phyloP scores from a whole-genome alignment of 805 yeast genomes.

The Cyberlindnera xishuangbannaensis region DNA sequence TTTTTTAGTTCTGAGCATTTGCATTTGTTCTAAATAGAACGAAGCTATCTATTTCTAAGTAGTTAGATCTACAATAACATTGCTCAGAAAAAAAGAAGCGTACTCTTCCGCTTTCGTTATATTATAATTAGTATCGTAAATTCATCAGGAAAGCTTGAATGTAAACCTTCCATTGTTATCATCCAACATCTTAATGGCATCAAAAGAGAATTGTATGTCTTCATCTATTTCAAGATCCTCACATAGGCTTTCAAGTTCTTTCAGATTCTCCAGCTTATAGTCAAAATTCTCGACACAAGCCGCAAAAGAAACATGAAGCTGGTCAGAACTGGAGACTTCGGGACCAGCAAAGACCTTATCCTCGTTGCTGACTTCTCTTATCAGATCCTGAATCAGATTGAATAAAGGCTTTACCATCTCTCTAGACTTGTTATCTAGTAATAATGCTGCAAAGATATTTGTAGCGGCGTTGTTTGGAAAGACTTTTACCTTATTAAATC shows the following conservation, averaged over 20 bases:
- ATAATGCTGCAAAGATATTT: slow-evolving; percentile 5
- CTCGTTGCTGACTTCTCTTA: slow-evolving; percentile 1
- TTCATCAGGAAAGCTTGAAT: slow-evolving; percentile 1
- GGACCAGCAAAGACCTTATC: slow-evolving; percentile 5
- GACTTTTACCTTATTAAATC: slow-evolving; percentile 7
- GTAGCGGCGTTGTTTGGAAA: slow-evolving; percentile 8
- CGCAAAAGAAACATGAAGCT: slow-evolving; percentile 16
- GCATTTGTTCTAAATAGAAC: too few species aligned
- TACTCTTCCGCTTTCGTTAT: too few species aligned
- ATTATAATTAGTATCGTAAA: too few species aligned
- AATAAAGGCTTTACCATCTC: slow-evolving; percentile 6
- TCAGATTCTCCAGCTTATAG: slow-evolving; percentile 5
- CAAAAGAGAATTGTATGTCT: slow-evolving; percentile 8
- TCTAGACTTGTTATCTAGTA: slow-evolving; percentile 6
- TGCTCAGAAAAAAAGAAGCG: too few species aligned
- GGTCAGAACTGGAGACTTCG: slow-evolving; percentile 1
- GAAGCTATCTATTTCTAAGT: too few species aligned
- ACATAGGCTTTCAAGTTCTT: slow-evolving; percentile 7
- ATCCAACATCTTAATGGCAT: slow-evolving; percentile 11
- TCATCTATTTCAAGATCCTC: slow-evolving; percentile 9
- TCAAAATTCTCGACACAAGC: not conserved
- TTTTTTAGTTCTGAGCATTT: too few species aligned
- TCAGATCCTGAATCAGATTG: slow-evolving; percentile 3
- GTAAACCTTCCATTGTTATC: slow-evolving; percentile 5
- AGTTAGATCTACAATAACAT: too few species aligned